phyloP scores from a whole-genome alignment of 305 asterid species.

The Stenogyne calaminthoides region DNA sequence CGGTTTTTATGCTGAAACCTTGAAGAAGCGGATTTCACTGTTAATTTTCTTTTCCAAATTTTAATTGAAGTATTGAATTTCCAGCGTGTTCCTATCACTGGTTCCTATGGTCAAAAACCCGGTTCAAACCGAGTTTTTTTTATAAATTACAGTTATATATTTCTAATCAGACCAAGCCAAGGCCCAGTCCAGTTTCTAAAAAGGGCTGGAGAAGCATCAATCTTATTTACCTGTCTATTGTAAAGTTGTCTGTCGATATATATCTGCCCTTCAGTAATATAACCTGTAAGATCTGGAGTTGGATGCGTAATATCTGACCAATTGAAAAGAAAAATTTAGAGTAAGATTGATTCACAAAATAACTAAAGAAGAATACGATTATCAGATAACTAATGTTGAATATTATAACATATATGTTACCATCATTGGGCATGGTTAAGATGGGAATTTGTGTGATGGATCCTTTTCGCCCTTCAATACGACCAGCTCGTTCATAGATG shows the following conservation, averaged over 20 bases:
- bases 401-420: slow-evolving; percentile 35
- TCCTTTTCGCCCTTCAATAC: slow-evolving; percentile 89
- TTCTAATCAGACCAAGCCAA: background rate
- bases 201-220: background rate
- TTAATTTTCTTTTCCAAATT: background rate
- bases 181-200: background rate
- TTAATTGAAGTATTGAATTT: background rate
- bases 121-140: too few species aligned
- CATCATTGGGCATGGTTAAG: slow-evolving; percentile 90
- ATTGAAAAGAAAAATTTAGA: slow-evolving; percentile 26
- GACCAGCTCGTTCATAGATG: slow-evolving; percentile 93
- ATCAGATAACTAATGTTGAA: background rate
- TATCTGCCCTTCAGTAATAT: slow-evolving; percentile 85
- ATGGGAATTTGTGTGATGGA: slow-evolving; percentile 83
- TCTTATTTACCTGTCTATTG: slow-evolving; percentile 64
- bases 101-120: too few species aligned
- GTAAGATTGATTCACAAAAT: slow-evolving; percentile 20
- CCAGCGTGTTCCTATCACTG: background rate
- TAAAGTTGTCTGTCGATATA: slow-evolving; percentile 80
- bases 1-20: background rate
- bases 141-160: background rate
- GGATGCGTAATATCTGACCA: slow-evolving; percentile 85
- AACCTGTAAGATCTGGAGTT: slow-evolving; percentile 91
- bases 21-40: background rate
- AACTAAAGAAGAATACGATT: slow-evolving; percentile 5